These are phyloP conservation scores for Dissoconium aciculare DNA, from an alignment of 2,329 filamentous ascomycete genomes.

Conservation along the genomic window DNA sequence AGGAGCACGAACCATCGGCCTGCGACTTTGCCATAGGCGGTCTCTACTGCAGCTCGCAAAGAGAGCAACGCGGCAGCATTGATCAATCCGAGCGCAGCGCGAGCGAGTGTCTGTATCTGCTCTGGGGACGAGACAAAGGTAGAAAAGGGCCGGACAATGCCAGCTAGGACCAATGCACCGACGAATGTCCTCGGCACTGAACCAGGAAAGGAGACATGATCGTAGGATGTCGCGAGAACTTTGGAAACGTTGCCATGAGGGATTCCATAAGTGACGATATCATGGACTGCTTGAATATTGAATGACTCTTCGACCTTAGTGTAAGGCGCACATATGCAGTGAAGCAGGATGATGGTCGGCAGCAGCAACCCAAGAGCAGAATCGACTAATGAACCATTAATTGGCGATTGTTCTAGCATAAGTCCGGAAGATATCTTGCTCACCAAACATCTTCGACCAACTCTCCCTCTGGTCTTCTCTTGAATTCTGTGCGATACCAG, in stretches of 20 bases:
- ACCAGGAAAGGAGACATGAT: constrained; percentile 81
- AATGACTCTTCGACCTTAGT: constrained; percentile 99
- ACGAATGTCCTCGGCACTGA: constrained; percentile 84
- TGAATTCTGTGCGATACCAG: background rate
- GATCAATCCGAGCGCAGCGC: constrained; percentile 60
- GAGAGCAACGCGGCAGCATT: constrained; percentile 56
- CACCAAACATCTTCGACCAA: constrained; percentile 6
- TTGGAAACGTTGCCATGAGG: constrained; percentile 30
- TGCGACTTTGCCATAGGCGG: constrained; percentile 51
- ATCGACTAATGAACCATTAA: constrained; percentile 30
- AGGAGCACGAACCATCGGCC: constrained; percentile 69
- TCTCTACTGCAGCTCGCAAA: constrained; percentile 49
- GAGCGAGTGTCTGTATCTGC: constrained; percentile 48
- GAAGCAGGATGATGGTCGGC: constrained; percentile 33
- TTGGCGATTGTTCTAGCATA: constrained; percentile 1
- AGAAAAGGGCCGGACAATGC: constrained; percentile 52
- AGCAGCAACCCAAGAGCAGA: constrained; percentile 40
- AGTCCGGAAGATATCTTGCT: constrained; percentile 1
- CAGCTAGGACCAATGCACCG: constrained; percentile 62
- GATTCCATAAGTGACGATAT: constrained; percentile 69
- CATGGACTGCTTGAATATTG: constrained; percentile 86
- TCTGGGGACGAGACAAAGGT: constrained; percentile 40
- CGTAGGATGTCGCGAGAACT: constrained; percentile 46
- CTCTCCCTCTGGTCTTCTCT: no score
- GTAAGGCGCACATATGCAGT: constrained; percentile 50